Evolutionary conservation across 257 asterid species (phyloP).

Genomic region (Capsicum rhomboideum): DNA sequence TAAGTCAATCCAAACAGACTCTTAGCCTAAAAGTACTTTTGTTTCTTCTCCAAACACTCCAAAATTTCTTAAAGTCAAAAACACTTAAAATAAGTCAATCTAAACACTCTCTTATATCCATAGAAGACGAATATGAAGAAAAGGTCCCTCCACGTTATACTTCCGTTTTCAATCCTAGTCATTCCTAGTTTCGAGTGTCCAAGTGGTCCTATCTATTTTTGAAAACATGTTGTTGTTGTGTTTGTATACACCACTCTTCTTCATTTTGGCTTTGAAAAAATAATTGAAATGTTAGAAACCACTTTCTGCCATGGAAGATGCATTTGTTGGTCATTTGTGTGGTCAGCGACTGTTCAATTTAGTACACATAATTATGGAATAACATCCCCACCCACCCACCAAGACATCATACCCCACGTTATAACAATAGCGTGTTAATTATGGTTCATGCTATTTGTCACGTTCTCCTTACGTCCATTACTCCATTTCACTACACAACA

Average conservation of each 20-base stretch:
- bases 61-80: no score
- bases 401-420: not conserved
- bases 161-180: not conserved
- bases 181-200: not conserved
- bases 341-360: not conserved
- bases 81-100: no score
- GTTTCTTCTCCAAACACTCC: no score
- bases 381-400: not conserved
- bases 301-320: not conserved
- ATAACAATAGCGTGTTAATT: not conserved
- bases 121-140: not conserved
- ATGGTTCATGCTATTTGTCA: not conserved
- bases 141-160: not conserved
- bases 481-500: not conserved
- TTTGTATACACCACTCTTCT: not conserved
- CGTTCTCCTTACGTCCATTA: not conserved
- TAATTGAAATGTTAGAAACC: not conserved
- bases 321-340: not conserved
- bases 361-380: not conserved
- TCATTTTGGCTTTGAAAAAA: not conserved
- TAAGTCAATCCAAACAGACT: no score
- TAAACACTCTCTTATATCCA: not conserved
- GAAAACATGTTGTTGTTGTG: not conserved
- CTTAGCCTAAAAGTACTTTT: no score
- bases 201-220: not conserved